These are phyloP conservation scores for Comarum palustre DNA, from an alignment of 306 rosid genomes.

Conservation along the genomic window DNA sequence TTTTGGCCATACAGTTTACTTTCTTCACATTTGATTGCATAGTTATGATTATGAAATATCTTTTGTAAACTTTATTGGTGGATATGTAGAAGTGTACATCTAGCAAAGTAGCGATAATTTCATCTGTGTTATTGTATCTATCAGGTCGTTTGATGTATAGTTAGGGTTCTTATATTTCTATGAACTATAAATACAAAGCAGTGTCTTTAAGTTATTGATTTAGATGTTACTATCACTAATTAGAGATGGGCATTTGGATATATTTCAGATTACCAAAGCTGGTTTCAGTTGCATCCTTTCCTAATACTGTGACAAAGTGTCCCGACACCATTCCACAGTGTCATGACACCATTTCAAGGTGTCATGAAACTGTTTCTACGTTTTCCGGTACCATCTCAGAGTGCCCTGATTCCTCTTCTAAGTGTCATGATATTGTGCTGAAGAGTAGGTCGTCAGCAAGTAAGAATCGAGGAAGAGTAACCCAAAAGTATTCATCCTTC, in stretches of 20 bases:
- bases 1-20: neutral
- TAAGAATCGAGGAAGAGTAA: slow-evolving; percentile 76
- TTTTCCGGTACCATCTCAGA: neutral
- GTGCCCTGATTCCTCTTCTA: neutral
- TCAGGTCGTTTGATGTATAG: neutral
- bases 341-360: neutral
- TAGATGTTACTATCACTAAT: neutral
- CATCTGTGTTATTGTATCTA: neutral
- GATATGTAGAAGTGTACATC: neutral
- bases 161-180: neutral
- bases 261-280: slow-evolving; percentile 12
- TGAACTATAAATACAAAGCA: neutral
- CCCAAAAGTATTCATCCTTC: slow-evolving; percentile 55
- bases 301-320: neutral
- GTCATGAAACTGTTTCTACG: neutral
- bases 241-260: neutral
- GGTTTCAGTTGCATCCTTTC: neutral
- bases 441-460: slow-evolving; percentile 51
- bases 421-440: neutral
- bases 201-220: neutral
- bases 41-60: neutral
- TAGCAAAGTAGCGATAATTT: neutral
- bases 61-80: neutral
- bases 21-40: neutral
- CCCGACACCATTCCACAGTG: neutral